Conservation (phyloP, 495 filamentous ascomycete species). For the Chaetomium tenue region DNA sequence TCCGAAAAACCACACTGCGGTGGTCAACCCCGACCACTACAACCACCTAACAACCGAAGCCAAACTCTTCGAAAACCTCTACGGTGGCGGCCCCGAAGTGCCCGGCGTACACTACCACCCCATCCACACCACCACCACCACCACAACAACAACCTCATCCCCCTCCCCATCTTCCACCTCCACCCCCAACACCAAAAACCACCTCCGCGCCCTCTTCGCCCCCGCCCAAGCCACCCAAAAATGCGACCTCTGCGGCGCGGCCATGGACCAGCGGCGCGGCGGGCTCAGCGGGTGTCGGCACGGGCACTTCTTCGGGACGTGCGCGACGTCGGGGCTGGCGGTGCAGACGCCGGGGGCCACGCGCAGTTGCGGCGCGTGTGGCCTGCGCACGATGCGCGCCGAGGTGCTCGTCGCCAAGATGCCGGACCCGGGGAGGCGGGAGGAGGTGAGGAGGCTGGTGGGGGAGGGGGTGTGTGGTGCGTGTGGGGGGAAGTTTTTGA, state of each 20-base stretch:
- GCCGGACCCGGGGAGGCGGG: constrained; percentile 12
- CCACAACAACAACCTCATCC: not conserved
- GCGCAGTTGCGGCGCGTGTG: constrained; percentile 45
- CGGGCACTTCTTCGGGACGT: constrained; percentile 39
- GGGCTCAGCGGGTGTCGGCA: constrained; percentile 31
- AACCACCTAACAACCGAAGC: constrained; percentile 44
- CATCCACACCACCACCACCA: not conserved
- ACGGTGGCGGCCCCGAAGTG: constrained; percentile 45
- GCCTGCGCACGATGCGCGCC: constrained; percentile 41
- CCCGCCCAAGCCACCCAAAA: constrained; percentile 29
- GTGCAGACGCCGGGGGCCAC: constrained; percentile 46
- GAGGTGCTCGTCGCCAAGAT: constrained; percentile 34
- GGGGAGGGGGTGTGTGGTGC: constrained; percentile 42
- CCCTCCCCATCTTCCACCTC: too few relatives aligned
- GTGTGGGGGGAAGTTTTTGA: constrained; percentile 51
- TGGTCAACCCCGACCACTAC: not conserved
- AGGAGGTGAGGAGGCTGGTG: constrained; percentile 31
- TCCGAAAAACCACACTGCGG: not conserved
- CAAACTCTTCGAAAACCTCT: constrained; percentile 48
- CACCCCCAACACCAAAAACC: not conserved
- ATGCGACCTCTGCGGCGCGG: constrained; percentile 42
- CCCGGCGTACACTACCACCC: constrained; percentile 33
- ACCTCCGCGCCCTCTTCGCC: constrained; percentile 35
- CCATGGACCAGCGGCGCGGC: constrained; percentile 25
- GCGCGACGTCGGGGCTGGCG: constrained; percentile 45